A percentile compares a stretch with the other conserved stretches of the same genome.
Evolutionary conservation across 345 rosid species (phyloP).

Genomic region (Clarkia xantiana): DNA sequence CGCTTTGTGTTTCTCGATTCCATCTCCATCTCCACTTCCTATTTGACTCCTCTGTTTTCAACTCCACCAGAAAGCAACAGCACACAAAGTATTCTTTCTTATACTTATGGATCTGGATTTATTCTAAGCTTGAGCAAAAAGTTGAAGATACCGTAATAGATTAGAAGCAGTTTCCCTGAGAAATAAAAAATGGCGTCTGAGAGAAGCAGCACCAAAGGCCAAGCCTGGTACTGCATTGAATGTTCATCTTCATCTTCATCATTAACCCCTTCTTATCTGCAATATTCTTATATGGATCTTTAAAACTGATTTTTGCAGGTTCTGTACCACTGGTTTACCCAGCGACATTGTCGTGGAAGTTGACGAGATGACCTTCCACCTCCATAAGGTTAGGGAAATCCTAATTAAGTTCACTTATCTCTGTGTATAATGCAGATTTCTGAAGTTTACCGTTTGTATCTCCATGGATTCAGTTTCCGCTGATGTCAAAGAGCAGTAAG

Average conservation of each 20-base stretch:
- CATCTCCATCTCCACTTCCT: constrained; percentile 10
- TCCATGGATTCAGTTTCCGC: constrained; percentile 48
- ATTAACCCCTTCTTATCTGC: not conserved
- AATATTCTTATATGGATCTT: too few relatives aligned
- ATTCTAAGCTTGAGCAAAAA: not conserved
- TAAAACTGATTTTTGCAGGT: constrained; percentile 27
- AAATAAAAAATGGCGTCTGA: constrained; percentile 61
- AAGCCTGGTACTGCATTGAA: constrained; percentile 60
- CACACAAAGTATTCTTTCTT: not conserved
- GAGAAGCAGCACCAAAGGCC: constrained; percentile 57
- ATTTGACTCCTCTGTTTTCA: not conserved
- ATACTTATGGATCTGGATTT: constrained; percentile 1
- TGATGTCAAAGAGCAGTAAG: constrained; percentile 77
- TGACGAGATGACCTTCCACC: constrained; percentile 82
- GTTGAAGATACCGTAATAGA: not conserved
- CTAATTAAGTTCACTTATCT: not conserved
- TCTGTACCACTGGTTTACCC: constrained; percentile 81
- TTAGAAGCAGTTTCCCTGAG: not conserved
- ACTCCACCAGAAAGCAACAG: not conserved
- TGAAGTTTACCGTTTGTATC: not conserved
- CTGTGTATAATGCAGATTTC: not conserved
- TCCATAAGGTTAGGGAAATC: constrained; percentile 52
- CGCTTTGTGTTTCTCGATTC: constrained; percentile 31
- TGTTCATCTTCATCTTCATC: not conserved
- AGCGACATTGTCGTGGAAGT: constrained; percentile 82